Evolutionary conservation across 148 eudicot genomes (phyloP), one percentile per base, ranked within the genome.

Genomic region (Beta vulgaris): DNA sequence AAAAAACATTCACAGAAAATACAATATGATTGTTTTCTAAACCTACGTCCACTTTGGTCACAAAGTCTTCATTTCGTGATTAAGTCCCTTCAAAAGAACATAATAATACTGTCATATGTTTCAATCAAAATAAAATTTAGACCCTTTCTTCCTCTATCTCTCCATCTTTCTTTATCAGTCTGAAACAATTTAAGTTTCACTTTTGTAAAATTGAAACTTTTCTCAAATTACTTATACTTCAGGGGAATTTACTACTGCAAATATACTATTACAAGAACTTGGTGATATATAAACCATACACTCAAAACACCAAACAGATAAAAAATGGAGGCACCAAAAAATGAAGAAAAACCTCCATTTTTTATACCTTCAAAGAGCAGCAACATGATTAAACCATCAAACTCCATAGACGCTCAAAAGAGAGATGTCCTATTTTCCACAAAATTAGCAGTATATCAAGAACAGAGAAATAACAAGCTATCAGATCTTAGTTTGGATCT

Each of bases 401-500:
- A 40, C 58, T 53, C 60, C 40, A 66, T 63, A 36, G 46, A 62
- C 61, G 29, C 35, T 49, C 44, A 70, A 67, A 68, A 42, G n/a
- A 55, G 14, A 68, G 48, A 43, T 43, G n/a, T n/a, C n/a, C n/a
- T n/a, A n/a, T n/a, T n/a, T n/a, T n/a, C n/a, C n/a, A n/a, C n/a
- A n/a, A n/a, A n/a, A n/a, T n/a, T n/a, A n/a, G n/a, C 78, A 44
- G 4, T 19, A 5, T 58, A 25, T 1, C 25, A 75, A 51, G 53
- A 69, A 67, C 34, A 61, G 26, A 77, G 67, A 49, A 75, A 46
- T 36, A n/a, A n/a, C n/a, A n/a, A n/a, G n/a, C n/a, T n/a, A n/a
- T 31, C 63, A 34, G 37, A 78, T 69, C 83, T 84, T 58, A 44
- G 69, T 19, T 77, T 89, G 70, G 89, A 89, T 85, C 91, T 91